Percentiles rank a stretch among this genome's conserved stretches.
phyloP scores from a whole-genome alignment of 2,329 filamentous ascomycete species.

The Tolypocladium pustulatum region DNA sequence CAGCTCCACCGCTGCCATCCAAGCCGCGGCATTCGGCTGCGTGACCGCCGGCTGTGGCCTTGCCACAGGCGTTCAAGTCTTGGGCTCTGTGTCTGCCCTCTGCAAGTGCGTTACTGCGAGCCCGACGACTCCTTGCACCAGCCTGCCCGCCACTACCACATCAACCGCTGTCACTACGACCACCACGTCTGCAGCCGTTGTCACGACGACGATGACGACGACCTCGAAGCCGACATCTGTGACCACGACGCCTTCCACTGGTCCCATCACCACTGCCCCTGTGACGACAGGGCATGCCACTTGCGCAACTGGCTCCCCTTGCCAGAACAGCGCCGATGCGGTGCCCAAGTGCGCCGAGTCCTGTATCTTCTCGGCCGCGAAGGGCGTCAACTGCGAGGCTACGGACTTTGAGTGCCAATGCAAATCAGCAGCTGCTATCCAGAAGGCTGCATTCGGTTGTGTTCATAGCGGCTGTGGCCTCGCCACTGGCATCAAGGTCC shows the following conservation, averaged over 20 bases:
- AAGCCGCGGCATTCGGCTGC: constrained; percentile 9
- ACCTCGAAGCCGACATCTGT: neutral
- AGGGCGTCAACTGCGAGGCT: constrained; percentile 10
- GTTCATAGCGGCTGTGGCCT: constrained; percentile 12
- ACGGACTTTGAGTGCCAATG: constrained; percentile 15
- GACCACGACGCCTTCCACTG: neutral
- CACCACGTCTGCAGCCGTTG: neutral
- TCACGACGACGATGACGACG: neutral
- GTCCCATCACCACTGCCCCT: neutral
- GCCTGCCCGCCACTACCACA: neutral
- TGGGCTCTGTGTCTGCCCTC: constrained; percentile 9
- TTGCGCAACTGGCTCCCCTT: constrained; percentile 5
- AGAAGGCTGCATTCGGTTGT: constrained; percentile 9
- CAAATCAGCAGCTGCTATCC: constrained; percentile 10
- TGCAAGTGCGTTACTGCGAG: constrained; percentile 13
- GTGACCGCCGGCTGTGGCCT: constrained; percentile 12
- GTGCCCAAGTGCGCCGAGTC: constrained; percentile 12
- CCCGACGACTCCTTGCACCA: constrained; percentile 11
- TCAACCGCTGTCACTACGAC: neutral
- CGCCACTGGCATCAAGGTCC: constrained; percentile 5
- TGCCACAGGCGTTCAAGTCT: constrained; percentile 4
- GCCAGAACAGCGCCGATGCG: constrained; percentile 13
- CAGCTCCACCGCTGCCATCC: constrained; percentile 10
- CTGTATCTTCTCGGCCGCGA: constrained; percentile 15
- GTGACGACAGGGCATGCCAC: neutral